A percentile compares a stretch with the other conserved stretches of the same genome.
phyloP scores from a whole-genome alignment of 306 rosid genomes.

The Quercus ilex region DNA sequence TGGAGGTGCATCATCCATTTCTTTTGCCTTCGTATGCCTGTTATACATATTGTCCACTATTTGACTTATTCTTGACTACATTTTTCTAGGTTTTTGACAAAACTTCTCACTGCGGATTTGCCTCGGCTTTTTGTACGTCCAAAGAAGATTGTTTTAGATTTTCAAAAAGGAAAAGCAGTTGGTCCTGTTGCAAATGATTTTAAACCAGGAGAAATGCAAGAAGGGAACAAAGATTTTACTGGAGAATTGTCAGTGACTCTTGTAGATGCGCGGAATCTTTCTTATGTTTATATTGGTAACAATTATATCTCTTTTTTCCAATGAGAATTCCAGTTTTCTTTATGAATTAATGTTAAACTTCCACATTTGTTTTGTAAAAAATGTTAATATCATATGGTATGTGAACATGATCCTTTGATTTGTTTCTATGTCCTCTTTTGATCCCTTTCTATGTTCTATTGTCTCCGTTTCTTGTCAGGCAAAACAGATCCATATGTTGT shows the following conservation, averaged over 20 bases:
- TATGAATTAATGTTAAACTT: not conserved
- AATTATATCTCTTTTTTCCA: conserved; percentile 11
- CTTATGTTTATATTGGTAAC: conserved; percentile 80
- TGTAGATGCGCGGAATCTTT: conserved; percentile 92
- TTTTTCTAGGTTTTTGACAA: conserved; percentile 78
- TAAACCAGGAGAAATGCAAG: conserved; percentile 85
- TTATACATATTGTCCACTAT: not conserved
- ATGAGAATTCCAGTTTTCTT: conserved; percentile 2
- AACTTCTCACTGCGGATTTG: conserved; percentile 95
- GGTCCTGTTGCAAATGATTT: conserved; percentile 66
- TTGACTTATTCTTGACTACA: conserved; percentile 12
- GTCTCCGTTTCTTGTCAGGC: conserved; percentile 42
- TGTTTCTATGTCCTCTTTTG: not conserved
- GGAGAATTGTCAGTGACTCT: conserved; percentile 95
- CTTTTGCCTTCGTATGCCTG: not conserved
- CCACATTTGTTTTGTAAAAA: not conserved
- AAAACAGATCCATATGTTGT: conserved; percentile 94
- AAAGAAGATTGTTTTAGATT: conserved; percentile 91
- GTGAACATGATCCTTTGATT: not conserved
- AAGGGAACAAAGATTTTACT: conserved; percentile 87
- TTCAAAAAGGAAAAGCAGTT: conserved; percentile 86
- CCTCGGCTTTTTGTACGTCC: conserved; percentile 97
- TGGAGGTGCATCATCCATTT: not conserved
- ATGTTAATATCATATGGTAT: not conserved
- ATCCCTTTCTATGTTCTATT: not conserved